These are phyloP conservation scores for Hanseniaspora lindneri DNA, from an alignment of 805 yeast genomes.

Conservation along the genomic window DNA sequence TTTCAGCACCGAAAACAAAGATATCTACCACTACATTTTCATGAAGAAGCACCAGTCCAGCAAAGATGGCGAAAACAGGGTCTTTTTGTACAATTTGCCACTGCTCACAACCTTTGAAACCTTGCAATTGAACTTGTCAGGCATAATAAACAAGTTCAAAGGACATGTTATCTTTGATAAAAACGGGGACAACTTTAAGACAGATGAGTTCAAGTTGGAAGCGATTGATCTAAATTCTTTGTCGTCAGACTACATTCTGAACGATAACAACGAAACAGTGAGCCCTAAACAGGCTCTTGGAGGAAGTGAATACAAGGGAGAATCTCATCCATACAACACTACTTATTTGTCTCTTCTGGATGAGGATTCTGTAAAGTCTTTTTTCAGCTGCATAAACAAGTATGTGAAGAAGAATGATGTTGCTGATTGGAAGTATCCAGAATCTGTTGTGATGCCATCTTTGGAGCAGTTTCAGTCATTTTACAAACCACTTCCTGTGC, in stretches of 20 bases:
- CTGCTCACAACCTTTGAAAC: slow-evolving; percentile 41
- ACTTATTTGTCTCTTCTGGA: slow-evolving; percentile 68
- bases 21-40: slow-evolving; percentile 44
- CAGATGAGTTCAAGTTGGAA: slow-evolving; percentile 35
- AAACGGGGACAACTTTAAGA: slow-evolving; percentile 26
- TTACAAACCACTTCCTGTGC: slow-evolving; percentile 37
- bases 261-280: slow-evolving; percentile 9
- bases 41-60: slow-evolving; percentile 51
- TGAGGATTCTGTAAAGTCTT: slow-evolving; percentile 43
- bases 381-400: slow-evolving; percentile 45
- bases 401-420: slow-evolving; percentile 37
- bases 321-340: slow-evolving; percentile 58
- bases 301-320: slow-evolving; percentile 24
- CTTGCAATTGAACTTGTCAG: slow-evolving; percentile 46
- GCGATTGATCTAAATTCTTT: slow-evolving; percentile 45
- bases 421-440: slow-evolving; percentile 29
- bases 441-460: slow-evolving; percentile 23
- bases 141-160: slow-evolving; percentile 34
- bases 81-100: slow-evolving; percentile 74
- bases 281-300: slow-evolving; percentile 28
- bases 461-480: slow-evolving; percentile 34
- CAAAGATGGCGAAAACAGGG: slow-evolving; percentile 36
- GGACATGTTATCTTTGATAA: slow-evolving; percentile 54
- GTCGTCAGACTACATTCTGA: slow-evolving; percentile 38
- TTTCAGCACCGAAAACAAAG: slow-evolving; percentile 13